Base-by-base conservation (phyloP, 805 yeast species). In the Metschnikowia dekortorum region DNA sequence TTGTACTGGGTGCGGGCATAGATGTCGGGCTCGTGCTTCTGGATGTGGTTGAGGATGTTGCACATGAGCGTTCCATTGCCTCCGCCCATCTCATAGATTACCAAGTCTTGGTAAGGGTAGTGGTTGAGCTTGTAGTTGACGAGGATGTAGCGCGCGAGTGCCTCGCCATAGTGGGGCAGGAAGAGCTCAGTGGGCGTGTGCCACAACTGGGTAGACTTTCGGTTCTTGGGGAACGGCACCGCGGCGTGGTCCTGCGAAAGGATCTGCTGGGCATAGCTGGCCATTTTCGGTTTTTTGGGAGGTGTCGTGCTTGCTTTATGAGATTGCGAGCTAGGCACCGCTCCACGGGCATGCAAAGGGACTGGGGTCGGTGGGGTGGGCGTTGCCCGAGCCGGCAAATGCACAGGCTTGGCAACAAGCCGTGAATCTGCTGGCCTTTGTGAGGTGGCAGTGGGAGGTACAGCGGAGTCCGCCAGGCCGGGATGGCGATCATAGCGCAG, bases 161-260 rank as follows among this genome's bases (percentile, higher is more conserved):
- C 89, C 63, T 87, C 87, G 11, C 96, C 96, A 60, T 89, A 89
- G 58, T 74, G 83, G 0, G 96, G 96, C 54, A 83, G 83, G 67
- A 89, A 89, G 41, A 89, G 70, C 65, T 89, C 96, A 0, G 94
- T 85, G 1, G 96, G 96, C 0, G 96, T 89, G 62, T 89, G 96
- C 96, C 96, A 89, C 43, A 87, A 66, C 65, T 89, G 96, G 13
- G 82, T 55, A 1, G 83, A 76, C 47, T 70, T 66, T 41, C 62
- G 62, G 11, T 67, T 40, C 18, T 51, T 43, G 6, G 56, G 52
- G 14, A 44, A 43, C 8, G 38, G 44, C 26, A 61, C 48, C 44
- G 59, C 47, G 22, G 61, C 57, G 9, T 59, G 51, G 47, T 53
- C 55, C 48, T 57, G 49, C 47, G 59, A 34, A 51, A 67, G 66